Percentiles rank a stretch among this genome's conserved stretches.
These are phyloP conservation scores for Pogostemon cablin DNA, from an alignment of 257 asterid genomes.

Conservation along the genomic window DNA sequence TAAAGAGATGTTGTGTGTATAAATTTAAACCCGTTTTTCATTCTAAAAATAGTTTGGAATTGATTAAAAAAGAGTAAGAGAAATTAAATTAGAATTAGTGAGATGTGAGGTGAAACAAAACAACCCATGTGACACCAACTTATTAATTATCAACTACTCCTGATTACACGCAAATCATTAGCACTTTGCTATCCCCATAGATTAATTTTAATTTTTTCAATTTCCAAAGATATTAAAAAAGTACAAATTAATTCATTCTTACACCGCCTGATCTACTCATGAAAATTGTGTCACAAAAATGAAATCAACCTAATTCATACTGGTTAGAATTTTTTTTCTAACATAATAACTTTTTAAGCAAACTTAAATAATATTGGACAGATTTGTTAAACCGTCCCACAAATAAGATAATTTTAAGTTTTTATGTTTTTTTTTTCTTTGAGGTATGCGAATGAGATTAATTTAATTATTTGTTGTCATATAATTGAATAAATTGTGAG, in stretches of 20 bases:
- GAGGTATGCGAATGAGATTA: no score
- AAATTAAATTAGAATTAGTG: neutral
- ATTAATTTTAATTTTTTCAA: slow-evolving; percentile 35
- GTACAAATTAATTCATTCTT: slow-evolving; percentile 19
- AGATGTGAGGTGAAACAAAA: slow-evolving; percentile 42
- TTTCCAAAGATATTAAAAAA: slow-evolving; percentile 37
- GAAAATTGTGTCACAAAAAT: slow-evolving; percentile 31
- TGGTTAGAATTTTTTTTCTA: no score
- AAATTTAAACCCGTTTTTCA: neutral
- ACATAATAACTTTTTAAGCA: no score
- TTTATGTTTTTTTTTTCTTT: no score
- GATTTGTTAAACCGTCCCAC: no score
- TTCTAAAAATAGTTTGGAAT: slow-evolving; percentile 19
- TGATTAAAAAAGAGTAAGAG: neutral
- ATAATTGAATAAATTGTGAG: no score
- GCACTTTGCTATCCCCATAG: slow-evolving; percentile 44
- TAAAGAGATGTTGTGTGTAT: neutral
- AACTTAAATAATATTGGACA: no score
- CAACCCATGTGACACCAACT: slow-evolving; percentile 66
- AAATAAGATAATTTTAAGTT: no score
- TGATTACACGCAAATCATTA: slow-evolving; percentile 44
- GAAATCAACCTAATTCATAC: no score
- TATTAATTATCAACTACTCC: neutral
- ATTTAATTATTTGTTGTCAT: no score
- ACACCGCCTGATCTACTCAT: slow-evolving; percentile 37